Percentiles rank a stretch among this genome's conserved stretches.
These are phyloP conservation scores for Aurinia saxatilis DNA, from an alignment of 345 rosid species.

Conservation along the genomic window DNA sequence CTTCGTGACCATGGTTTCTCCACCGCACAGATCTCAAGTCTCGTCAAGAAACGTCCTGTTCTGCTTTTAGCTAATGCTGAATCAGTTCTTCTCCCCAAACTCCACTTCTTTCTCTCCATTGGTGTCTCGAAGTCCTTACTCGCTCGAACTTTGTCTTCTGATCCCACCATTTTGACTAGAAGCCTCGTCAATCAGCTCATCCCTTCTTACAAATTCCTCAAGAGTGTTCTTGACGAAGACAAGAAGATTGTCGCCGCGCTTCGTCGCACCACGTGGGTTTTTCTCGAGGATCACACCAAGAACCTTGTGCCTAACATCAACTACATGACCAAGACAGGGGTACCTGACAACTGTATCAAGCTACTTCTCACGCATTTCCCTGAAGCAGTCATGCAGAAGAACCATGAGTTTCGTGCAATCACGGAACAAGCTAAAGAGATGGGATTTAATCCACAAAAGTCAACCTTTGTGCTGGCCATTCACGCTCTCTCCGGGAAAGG, in stretches of 20 bases:
- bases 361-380: conserved; percentile 44
- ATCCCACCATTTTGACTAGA: conserved; percentile 29
- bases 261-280: conserved; percentile 36
- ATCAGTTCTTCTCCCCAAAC: conserved; percentile 33
- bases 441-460: conserved; percentile 43
- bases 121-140: conserved; percentile 35
- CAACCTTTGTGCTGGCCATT: conserved; percentile 41
- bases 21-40: conserved; percentile 27
- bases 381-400: conserved; percentile 38
- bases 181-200: conserved; percentile 34
- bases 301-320: conserved; percentile 34
- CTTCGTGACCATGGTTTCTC: conserved; percentile 35
- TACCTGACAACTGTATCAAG: conserved; percentile 32
- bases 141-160: conserved; percentile 19
- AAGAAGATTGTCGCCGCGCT: conserved; percentile 32
- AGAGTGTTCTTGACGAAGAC: conserved; percentile 24
- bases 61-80: conserved; percentile 29
- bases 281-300: conserved; percentile 37
- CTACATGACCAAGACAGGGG: conserved; percentile 28
- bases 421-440: conserved; percentile 34
- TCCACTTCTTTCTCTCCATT: conserved; percentile 31
- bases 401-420: conserved; percentile 22
- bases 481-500: conserved; percentile 38
- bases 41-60: conserved; percentile 30
- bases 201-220: conserved; percentile 37